Evolutionary conservation across 2,329 filamentous ascomycete genomes (phyloP).

Genomic region (Fusarium protoensiforme): DNA sequence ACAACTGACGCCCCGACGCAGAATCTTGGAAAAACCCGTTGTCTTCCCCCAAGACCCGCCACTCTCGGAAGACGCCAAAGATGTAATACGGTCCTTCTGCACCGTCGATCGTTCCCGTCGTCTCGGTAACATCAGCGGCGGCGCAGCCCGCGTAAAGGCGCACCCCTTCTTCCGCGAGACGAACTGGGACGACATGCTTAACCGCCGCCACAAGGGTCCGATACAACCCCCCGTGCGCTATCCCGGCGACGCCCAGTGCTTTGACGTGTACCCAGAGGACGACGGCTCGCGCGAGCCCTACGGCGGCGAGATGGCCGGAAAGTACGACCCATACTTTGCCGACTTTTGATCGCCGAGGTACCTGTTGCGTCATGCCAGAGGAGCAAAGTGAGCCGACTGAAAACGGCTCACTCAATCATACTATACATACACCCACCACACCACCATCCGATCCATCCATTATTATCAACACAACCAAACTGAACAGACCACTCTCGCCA

Average conservation of each 20-base stretch:
- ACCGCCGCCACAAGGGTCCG: constrained; percentile 72
- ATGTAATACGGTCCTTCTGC: constrained; percentile 81
- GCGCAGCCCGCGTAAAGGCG: constrained; percentile 76
- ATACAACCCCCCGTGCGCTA: constrained; percentile 81
- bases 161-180: constrained; percentile 81
- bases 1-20: constrained; percentile 45
- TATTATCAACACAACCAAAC: neutral
- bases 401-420: neutral
- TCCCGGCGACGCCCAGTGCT: constrained; percentile 81
- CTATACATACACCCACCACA: neutral
- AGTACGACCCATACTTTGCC: constrained; percentile 77
- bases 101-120: constrained; percentile 82
- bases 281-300: constrained; percentile 73
- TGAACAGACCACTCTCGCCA: constrained; percentile 2
- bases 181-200: constrained; percentile 78
- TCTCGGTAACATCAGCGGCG: constrained; percentile 81
- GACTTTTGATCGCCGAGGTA: constrained; percentile 61
- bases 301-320: constrained; percentile 73
- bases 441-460: neutral
- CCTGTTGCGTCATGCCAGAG: neutral
- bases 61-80: constrained; percentile 75
- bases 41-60: constrained; percentile 75
- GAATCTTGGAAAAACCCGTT: constrained; percentile 83
- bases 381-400: neutral
- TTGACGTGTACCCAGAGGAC: constrained; percentile 85